phyloP scores from a whole-genome alignment of 2,329 filamentous ascomycete species.

The Cryoendolithus antarcticus region DNA sequence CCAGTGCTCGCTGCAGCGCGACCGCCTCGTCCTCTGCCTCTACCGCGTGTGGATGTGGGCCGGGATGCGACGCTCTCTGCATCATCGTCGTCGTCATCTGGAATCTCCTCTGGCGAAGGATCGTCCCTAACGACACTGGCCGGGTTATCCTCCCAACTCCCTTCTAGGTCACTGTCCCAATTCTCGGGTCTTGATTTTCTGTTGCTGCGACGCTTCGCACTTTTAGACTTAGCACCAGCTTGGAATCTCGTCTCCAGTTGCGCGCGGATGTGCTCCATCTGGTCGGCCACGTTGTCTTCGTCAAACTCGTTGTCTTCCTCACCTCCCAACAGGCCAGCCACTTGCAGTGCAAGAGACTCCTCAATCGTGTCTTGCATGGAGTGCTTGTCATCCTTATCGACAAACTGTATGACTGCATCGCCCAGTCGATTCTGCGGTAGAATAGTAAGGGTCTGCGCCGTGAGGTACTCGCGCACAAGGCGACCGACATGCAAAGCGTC shows the following conservation, averaged over 20 bases:
- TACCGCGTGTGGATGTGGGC: constrained; percentile 32
- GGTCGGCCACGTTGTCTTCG: constrained; percentile 53
- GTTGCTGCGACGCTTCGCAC: constrained; percentile 28
- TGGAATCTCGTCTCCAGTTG: constrained; percentile 61
- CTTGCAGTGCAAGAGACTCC: constrained; percentile 30
- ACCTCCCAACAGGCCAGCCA: constrained; percentile 38
- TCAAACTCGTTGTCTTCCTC: constrained; percentile 42
- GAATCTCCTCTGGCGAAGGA: constrained; percentile 33
- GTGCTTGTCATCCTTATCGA: constrained; percentile 89
- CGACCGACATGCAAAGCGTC: constrained; percentile 80
- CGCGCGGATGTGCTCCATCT: constrained; percentile 43
- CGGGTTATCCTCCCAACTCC: constrained; percentile 70
- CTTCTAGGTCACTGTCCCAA: constrained; percentile 87
- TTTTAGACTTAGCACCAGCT: constrained; percentile 47
- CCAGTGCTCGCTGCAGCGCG: constrained; percentile 30
- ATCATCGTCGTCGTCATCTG: constrained; percentile 21
- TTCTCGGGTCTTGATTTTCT: constrained; percentile 57
- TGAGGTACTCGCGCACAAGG: constrained; percentile 76
- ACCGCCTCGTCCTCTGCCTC: constrained; percentile 30
- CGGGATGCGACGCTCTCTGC: constrained; percentile 21
- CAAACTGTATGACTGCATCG: constrained; percentile 83
- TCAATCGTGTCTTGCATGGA: constrained; percentile 52
- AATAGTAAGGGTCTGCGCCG: constrained; percentile 79
- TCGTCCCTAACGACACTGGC: constrained; percentile 48
- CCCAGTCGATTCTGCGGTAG: constrained; percentile 86